A percentile compares a stretch with the other conserved stretches of the same genome.
phyloP scores from a whole-genome alignment of 2,329 filamentous ascomycete species.

The Meredithiella fracta region DNA sequence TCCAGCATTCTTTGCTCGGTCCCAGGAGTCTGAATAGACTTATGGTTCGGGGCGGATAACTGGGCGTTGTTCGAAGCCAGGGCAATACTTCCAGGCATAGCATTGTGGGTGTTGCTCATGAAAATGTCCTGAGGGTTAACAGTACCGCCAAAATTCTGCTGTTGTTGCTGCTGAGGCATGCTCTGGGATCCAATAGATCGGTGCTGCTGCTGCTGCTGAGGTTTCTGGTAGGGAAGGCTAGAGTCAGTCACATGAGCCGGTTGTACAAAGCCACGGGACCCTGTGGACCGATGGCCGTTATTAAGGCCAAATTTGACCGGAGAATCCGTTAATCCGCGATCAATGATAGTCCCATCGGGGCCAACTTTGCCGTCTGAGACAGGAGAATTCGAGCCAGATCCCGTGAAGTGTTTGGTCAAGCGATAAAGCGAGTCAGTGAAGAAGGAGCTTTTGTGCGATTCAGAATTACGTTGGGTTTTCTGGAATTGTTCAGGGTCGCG shows the following conservation, averaged over 20 bases:
- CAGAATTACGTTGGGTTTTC: constrained; percentile 1
- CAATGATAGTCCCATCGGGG: constrained; percentile 1
- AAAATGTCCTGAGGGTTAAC: constrained; percentile 4
- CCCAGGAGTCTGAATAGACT: not conserved
- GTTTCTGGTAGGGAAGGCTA: not conserved
- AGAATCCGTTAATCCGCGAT: constrained; percentile 12
- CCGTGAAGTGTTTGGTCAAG: constrained; percentile 8
- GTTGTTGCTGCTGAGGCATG: not conserved
- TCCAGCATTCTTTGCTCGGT: not conserved
- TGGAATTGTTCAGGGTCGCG: constrained; percentile 9
- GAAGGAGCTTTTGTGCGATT: constrained; percentile 2
- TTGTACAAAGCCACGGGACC: constrained; percentile 3
- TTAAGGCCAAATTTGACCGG: not conserved
- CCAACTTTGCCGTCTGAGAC: not conserved
- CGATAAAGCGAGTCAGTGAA: constrained; percentile 7
- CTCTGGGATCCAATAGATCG: not conserved
- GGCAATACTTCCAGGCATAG: not conserved
- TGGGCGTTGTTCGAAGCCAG: not conserved
- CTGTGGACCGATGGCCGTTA: not conserved
- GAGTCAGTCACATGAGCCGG: not conserved
- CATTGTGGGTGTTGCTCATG: not conserved
- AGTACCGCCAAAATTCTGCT: not conserved
- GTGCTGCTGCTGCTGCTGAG: not conserved
- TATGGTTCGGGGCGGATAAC: not conserved
- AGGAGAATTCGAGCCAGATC: constrained; percentile 3